Conservation (phyloP, 192 early-diverging fungal genomes). For the Backusella sp. region DNA sequence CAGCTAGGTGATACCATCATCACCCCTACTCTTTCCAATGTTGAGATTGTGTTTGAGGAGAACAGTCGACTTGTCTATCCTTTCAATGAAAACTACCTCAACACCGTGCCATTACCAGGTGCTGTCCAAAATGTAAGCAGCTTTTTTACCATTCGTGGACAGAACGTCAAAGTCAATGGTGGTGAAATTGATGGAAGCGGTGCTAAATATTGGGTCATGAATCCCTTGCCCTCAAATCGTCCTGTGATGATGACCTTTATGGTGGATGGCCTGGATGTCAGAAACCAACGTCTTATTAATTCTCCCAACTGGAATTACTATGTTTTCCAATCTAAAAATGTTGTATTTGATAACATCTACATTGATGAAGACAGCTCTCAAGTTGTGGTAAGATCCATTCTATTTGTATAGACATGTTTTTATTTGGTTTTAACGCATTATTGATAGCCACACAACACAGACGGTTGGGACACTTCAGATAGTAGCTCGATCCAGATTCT, state of each 20-base stretch:
- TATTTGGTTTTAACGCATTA: background rate
- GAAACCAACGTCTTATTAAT: background rate
- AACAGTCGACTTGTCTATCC: background rate
- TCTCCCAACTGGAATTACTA: slow-evolving; percentile 1
- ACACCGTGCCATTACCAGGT: background rate
- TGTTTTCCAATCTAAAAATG: background rate
- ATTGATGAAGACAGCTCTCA: background rate
- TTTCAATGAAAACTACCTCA: background rate
- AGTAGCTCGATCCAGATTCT: background rate
- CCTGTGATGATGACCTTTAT: slow-evolving; percentile 1
- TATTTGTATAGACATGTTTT: background rate
- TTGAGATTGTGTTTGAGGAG: background rate
- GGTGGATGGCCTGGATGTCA: background rate
- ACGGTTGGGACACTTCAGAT: background rate
- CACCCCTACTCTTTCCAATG: background rate
- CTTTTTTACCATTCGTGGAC: background rate
- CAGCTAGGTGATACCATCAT: background rate
- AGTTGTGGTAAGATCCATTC: background rate
- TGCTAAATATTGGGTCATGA: background rate
- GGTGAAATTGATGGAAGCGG: background rate
- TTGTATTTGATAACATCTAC: background rate
- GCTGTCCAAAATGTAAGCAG: background rate
- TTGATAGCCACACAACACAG: background rate
- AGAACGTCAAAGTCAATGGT: background rate
- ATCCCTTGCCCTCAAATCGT: background rate